phyloP scores from a whole-genome alignment of 345 rosid species.

The Laguncularia racemosa region DNA sequence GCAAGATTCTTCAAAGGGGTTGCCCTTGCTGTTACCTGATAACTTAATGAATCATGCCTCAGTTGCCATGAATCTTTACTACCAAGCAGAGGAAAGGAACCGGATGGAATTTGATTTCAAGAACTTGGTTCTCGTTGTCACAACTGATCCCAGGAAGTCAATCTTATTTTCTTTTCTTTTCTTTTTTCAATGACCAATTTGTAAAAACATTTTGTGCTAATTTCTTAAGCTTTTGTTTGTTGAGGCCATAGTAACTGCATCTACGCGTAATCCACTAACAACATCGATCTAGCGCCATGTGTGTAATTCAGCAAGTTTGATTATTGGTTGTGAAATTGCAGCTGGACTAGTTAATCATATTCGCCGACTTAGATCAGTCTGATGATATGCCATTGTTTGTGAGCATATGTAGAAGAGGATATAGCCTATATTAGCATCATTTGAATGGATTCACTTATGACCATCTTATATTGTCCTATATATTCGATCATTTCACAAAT shows the following conservation, averaged over 20 bases:
- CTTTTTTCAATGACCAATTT: background rate
- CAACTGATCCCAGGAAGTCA: constrained; percentile 14
- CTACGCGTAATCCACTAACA: constrained; percentile 1
- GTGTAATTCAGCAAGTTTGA: background rate
- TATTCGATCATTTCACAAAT: too few relatives aligned
- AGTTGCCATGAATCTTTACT: constrained; percentile 33
- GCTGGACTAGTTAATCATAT: too few relatives aligned
- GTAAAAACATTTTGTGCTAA: background rate
- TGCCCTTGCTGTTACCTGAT: constrained; percentile 34
- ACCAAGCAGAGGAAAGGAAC: constrained; percentile 22
- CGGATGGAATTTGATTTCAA: constrained; percentile 35
- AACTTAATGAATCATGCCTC: constrained; percentile 31
- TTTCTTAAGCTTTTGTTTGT: background rate
- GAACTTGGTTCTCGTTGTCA: constrained; percentile 6
- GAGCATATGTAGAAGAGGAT: too few relatives aligned
- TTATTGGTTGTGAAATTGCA: too few relatives aligned
- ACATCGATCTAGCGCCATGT: too few relatives aligned
- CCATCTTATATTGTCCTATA: too few relatives aligned
- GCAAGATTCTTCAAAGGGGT: constrained; percentile 21
- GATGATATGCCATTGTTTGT: too few relatives aligned
- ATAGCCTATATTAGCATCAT: too few relatives aligned
- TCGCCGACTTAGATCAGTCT: too few relatives aligned
- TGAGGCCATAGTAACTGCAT: constrained; percentile 18
- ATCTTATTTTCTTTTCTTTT: background rate
- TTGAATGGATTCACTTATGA: too few relatives aligned